These are phyloP conservation scores for Dissophora ornata DNA, from an alignment of 192 early-diverging fungal genomes.

Conservation along the genomic window DNA sequence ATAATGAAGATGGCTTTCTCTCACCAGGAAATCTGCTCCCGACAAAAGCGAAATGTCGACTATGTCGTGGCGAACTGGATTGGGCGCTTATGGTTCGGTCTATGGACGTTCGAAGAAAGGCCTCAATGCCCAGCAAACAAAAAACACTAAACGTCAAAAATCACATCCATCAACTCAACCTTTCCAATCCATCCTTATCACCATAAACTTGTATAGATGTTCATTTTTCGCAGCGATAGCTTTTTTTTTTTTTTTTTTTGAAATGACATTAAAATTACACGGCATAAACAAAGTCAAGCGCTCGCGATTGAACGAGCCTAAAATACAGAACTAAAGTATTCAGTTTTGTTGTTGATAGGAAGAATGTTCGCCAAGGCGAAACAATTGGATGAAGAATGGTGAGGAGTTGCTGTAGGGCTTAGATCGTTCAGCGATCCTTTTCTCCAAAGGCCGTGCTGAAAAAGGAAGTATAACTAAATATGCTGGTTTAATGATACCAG, in stretches of 20 bases:
- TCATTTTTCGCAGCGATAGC: no score
- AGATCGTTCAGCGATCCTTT: no score
- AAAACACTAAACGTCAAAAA: neutral
- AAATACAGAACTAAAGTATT: slow-evolving; percentile 7
- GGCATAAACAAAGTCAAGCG: neutral
- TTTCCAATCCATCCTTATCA: neutral
- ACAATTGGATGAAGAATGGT: no score
- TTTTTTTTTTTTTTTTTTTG: neutral
- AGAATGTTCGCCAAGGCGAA: no score
- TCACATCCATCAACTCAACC: neutral
- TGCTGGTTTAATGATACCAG: no score
- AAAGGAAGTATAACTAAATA: neutral
- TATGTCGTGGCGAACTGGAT: slow-evolving; percentile 15
- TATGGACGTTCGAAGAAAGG: slow-evolving; percentile 21
- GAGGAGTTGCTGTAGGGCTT: no score
- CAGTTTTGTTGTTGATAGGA: no score
- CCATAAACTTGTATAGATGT: neutral
- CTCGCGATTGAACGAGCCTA: neutral
- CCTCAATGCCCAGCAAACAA: neutral
- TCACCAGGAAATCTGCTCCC: slow-evolving; percentile 11
- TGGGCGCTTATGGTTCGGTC: slow-evolving; percentile 34
- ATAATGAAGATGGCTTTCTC: no score
- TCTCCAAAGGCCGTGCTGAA: no score
- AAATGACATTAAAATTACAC: neutral
- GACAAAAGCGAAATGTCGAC: slow-evolving; percentile 14